These are phyloP conservation scores for Coniochaeta ligniaria DNA, from an alignment of 2,329 filamentous ascomycete species.

Conservation along the genomic window DNA sequence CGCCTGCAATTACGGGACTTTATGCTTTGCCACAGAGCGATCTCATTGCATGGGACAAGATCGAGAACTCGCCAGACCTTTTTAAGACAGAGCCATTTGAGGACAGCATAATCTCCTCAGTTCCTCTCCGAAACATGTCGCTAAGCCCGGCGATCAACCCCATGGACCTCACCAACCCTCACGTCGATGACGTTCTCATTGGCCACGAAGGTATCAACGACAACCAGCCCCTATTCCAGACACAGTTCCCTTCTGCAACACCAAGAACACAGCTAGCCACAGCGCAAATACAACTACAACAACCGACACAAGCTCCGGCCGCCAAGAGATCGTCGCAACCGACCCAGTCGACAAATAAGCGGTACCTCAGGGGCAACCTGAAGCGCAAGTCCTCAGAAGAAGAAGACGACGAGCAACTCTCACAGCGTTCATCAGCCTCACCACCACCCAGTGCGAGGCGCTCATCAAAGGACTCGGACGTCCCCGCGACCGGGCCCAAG, in stretches of 20 bases:
- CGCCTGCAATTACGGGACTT: constrained; percentile 18
- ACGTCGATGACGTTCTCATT: constrained; percentile 13
- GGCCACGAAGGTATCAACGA: constrained; percentile 16
- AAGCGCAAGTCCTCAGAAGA: constrained; percentile 24
- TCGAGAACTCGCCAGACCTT: constrained; percentile 19
- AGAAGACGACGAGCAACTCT: constrained; percentile 9
- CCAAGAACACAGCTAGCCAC: constrained; percentile 6
- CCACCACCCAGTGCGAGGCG: constrained; percentile 7
- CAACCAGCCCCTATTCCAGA: constrained; percentile 18
- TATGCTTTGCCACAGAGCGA: constrained; percentile 18
- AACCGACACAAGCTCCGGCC: neutral
- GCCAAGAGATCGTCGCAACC: neutral
- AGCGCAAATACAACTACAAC: constrained; percentile 3
- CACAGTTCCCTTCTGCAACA: constrained; percentile 8
- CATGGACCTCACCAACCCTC: constrained; percentile 19
- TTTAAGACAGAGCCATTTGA: constrained; percentile 23
- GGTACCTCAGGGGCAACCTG: constrained; percentile 17
- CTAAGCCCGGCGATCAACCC: constrained; percentile 27
- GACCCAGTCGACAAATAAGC: constrained; percentile 7
- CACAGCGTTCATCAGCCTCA: constrained; percentile 12
- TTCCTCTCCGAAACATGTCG: constrained; percentile 13
- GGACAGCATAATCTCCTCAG: constrained; percentile 18
- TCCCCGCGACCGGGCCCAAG: constrained; percentile 33
- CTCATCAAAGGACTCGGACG: constrained; percentile 3
- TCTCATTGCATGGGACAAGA: constrained; percentile 22